Base-by-base conservation (phyloP, 192 early-diverging fungal genomes). In the Backusella australiensis region DNA sequence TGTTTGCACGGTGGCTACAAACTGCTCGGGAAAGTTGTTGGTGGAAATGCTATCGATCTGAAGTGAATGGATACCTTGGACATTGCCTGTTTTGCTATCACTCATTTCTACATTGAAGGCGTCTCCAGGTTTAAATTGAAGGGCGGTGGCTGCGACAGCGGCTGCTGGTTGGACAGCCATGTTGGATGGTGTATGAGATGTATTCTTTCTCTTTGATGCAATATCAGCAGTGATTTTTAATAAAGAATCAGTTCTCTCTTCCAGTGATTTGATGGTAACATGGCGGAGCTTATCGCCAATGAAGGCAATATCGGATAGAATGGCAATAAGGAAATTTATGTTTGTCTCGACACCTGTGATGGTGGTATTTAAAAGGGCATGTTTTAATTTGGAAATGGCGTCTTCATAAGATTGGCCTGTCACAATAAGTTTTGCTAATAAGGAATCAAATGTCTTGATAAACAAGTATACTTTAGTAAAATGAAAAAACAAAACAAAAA, bases 341-440 rank as follows among this genome's bases (percentile, higher is more conserved):
- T 99, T 99, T 15, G 97, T 99, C 77, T 93, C 86, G 38, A 93
- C 87, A 8, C 97, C 97, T 1, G 90, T 91, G 34, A 98, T 87
- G 15, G 75, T 17, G 0, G 59, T 82, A 21, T 69, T n/a, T 0
- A 49, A 6, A 4, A 86, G 39, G 17, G 67, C 71, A 9, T 56
- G 34, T 4, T 67, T 71, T 67, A 71, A 23, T 35, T 72, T 78
- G 6, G 70, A 35, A 82, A 95, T 85, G 77, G 95, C 94, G 76
- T 95, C 92, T 15, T 83, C 89, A 69, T 97, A 86, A 6, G 97
- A 89, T 38, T 84, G 75, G 7, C 93, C 96, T 29, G 87, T 87
- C 17, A 96, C 95, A 72, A 99, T 92, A 63, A 99, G 83, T 85
- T 99, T 99, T 73, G 94, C 95, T 17, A 97, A 93, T 94, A 96